A percentile compares a stretch with the other conserved stretches of the same genome.
Evolutionary conservation across 208 protist genomes (phyloP).

Genomic region (Acanthamoeba healyi): DNA sequence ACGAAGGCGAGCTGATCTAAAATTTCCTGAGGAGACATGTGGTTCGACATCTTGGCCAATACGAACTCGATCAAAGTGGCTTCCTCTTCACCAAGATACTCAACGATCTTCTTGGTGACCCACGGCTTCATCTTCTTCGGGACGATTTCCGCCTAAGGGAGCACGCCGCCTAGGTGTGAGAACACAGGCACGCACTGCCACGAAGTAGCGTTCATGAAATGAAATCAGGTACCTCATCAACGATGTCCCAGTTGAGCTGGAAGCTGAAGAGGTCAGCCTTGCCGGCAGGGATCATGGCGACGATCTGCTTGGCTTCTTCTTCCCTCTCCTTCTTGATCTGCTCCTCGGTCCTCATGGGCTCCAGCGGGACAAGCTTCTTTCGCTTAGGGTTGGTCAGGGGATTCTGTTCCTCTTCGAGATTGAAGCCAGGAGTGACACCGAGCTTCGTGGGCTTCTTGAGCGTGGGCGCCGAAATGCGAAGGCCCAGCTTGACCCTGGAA

Average conservation of each 20-base stretch:
- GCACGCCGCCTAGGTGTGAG: not conserved
- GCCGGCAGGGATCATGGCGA: conserved; percentile 55
- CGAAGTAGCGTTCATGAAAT: no score
- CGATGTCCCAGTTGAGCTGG: conserved; percentile 76
- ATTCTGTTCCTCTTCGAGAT: conserved; percentile 65
- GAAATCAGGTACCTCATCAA: conserved; percentile 70
- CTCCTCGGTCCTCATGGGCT: conserved; percentile 76
- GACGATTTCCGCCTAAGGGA: conserved; percentile 63
- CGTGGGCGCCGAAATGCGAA: conserved; percentile 50
- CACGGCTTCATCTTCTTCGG: conserved; percentile 79
- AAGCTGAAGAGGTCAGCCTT: conserved; percentile 78
- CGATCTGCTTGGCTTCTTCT: conserved; percentile 71
- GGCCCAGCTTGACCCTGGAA: conserved; percentile 1
- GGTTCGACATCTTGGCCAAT: conserved; percentile 58
- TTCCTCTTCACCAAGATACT: conserved; percentile 82
- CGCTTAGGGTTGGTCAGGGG: conserved; percentile 69
- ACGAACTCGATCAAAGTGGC: conserved; percentile 80
- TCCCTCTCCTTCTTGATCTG: conserved; percentile 44
- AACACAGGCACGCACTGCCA: no score
- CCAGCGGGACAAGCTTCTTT: conserved; percentile 75
- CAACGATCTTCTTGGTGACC: conserved; percentile 80
- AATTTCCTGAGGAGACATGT: conserved; percentile 71
- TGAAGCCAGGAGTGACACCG: conserved; percentile 50
- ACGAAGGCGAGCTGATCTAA: conserved; percentile 79
- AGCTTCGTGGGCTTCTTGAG: conserved; percentile 41